Conservation (phyloP, 768 basidiomycete genomes). For the Multifurca ochricompacta region DNA sequence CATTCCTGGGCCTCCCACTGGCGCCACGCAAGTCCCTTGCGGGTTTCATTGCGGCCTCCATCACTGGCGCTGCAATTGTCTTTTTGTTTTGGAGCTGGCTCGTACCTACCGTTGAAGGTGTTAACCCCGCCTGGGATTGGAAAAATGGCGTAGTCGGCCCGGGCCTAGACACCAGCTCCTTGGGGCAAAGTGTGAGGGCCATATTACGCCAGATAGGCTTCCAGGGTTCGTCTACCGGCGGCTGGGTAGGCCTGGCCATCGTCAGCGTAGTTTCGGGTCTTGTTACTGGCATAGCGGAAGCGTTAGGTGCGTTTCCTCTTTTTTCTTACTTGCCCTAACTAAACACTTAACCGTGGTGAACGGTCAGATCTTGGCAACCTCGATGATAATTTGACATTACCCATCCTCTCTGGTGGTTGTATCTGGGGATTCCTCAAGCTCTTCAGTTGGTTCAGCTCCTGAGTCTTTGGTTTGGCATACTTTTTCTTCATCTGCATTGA, state of each 20-base stretch:
- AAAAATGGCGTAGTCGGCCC: slow-evolving; percentile 38
- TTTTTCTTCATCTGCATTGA: neutral
- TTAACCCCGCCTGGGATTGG: slow-evolving; percentile 50
- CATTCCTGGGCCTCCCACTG: slow-evolving; percentile 50
- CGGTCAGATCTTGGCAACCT: slow-evolving; percentile 66
- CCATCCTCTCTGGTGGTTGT: slow-evolving; percentile 75
- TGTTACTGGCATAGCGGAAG: slow-evolving; percentile 82
- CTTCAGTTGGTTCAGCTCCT: slow-evolving; percentile 30
- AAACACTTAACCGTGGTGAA: neutral
- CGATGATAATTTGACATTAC: slow-evolving; percentile 88
- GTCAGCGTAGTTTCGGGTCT: slow-evolving; percentile 63
- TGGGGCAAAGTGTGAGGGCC: slow-evolving; percentile 25
- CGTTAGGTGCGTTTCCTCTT: slow-evolving; percentile 54
- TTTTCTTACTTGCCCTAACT: neutral
- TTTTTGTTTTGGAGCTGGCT: slow-evolving; percentile 63
- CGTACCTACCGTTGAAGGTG: slow-evolving; percentile 38
- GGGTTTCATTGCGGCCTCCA: slow-evolving; percentile 69
- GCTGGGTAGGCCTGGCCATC: slow-evolving; percentile 42
- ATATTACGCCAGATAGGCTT: slow-evolving; percentile 21
- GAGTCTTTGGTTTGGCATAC: neutral
- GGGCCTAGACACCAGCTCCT: slow-evolving; percentile 11
- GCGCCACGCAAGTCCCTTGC: slow-evolving; percentile 80
- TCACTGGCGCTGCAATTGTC: slow-evolving; percentile 64
- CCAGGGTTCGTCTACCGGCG: slow-evolving; percentile 29
- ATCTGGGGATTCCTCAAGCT: slow-evolving; percentile 48